Evolutionary conservation across 768 basidiomycete genomes (phyloP), one percentile per base, ranked within the genome.

Genomic region (Lyophyllum decastes): DNA sequence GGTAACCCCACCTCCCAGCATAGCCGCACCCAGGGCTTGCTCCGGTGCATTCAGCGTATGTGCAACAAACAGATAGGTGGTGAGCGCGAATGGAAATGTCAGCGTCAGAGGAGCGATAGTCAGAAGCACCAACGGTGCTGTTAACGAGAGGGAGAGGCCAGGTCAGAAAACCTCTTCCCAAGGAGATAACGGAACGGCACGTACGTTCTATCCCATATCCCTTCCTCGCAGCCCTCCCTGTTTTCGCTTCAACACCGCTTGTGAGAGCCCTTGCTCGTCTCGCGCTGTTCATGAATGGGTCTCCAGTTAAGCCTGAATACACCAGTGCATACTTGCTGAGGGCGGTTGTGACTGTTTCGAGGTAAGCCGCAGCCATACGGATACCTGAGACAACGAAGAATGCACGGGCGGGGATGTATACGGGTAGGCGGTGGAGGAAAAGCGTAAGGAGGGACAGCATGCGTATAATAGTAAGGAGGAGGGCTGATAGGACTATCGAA

Each of bases 1-100:
- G 0, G 92, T 92, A 17, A 92, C 85, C 10, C 83, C 86, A 2
- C 88, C 94, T 22, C 89, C 89, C 3, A 95, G 75, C 16, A 95
- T 62, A 0, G 90, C 85, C 21, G 90, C 89, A 12, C 86, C 80
- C 8, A 94, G 77, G 0, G 93, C 92, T 64, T 89, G 82, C 46
- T 86, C 70, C 0, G 92, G 91, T 24, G 86, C 84, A 17, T 71
- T 68, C 21, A 94, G 73, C 0, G 89, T 88, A 71, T 93, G 91
- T 2, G 92, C 89, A n/a, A 94, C 90, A 63, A 95, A 92, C 19
- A 98, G 72, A 70, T 96, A 97, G 4, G 93, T 90, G 35, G 83
- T 74, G 26, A 95, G 76, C 14, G 92, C 87, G 61, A 92, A 90
- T 5, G 93, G 90, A 61, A 95, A 81, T 0, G 91, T 90, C 58